Evolutionary conservation across 495 filamentous ascomycete genomes (phyloP), one percentile per base, ranked within the genome.

Genomic region (Trichoderma virens): DNA sequence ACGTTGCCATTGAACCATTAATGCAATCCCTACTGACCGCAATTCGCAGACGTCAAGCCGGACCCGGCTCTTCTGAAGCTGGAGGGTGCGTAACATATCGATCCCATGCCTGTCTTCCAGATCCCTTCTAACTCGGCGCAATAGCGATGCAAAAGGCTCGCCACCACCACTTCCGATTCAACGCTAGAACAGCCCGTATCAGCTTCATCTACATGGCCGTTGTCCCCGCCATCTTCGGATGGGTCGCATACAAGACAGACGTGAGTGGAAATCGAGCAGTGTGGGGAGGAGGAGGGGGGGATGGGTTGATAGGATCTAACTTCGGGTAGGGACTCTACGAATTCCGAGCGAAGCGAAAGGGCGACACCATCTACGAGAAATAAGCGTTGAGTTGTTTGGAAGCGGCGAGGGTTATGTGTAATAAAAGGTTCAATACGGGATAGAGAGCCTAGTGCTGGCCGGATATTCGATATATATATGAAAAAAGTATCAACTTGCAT

Each of bases 91-190:
- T 38, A 64, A 35, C 62, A 20, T 61, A 16, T 43, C 47, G 30
- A 14, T 27, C 31, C 32, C 31, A 32, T 20, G 30, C 30, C 13
- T 18, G 2, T n/a, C 1, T 28, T 9, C 2, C 7, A 16, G 1
- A 35, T 30, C 27, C 51, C 59, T 25, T 65, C 69, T 73, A 65
- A 76, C 67, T 25, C 38, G 30, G 11, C 13, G 23, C 31, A 71
- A n/a, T 70, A 98, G 94, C 89, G 72, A 89, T 97, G 86, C 84
- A 81, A 69, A 74, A 79, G 68, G 92, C 95, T 80, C 90, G 94
- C 60, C 88, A 92, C 85, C 93, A 90, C 78, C 96, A 92, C 85
- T 98, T 97, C 84, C 85, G 90, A 70, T 98, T 90, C 90, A 97
- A 88, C 16, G 82, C 85, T 28, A 82, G 90, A 67, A 94, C 92